phyloP scores from a whole-genome alignment of 2,329 filamentous ascomycete species.

The Rutstroemia sp. region DNA sequence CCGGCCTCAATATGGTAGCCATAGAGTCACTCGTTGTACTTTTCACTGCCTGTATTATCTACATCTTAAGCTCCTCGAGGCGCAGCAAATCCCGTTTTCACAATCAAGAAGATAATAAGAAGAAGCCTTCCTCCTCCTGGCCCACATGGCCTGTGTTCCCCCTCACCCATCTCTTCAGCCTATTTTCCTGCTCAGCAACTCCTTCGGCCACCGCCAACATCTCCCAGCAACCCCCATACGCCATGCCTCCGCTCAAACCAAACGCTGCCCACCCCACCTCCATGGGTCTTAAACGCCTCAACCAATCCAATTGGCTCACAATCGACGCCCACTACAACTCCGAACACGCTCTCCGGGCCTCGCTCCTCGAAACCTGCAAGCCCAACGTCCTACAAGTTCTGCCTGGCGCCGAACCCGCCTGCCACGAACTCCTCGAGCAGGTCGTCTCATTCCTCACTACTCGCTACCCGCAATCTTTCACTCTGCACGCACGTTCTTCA shows the following conservation, averaged over 20 bases:
- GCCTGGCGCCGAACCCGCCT: constrained; percentile 37
- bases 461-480: constrained; percentile 38
- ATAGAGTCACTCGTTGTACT: not conserved
- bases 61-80: not conserved
- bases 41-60: constrained; percentile 2
- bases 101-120: not conserved
- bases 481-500: constrained; percentile 27
- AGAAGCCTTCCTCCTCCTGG: not conserved
- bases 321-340: constrained; percentile 39
- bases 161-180: not conserved
- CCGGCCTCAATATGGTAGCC: constrained; percentile 2
- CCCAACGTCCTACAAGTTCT: constrained; percentile 38
- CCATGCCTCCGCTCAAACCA: not conserved
- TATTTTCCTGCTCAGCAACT: not conserved
- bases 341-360: constrained; percentile 35
- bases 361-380: constrained; percentile 33
- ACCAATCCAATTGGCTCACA: constrained; percentile 39
- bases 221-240: not conserved
- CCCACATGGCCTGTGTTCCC: not conserved
- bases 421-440: constrained; percentile 39
- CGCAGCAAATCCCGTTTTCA: not conserved
- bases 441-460: constrained; percentile 38
- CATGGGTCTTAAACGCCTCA: constrained; percentile 41
- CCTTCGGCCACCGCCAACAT: not conserved
- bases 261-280: constrained; percentile 30